Base-by-base conservation (phyloP, 306 rosid genomes). In the Abrus precatorius region DNA sequence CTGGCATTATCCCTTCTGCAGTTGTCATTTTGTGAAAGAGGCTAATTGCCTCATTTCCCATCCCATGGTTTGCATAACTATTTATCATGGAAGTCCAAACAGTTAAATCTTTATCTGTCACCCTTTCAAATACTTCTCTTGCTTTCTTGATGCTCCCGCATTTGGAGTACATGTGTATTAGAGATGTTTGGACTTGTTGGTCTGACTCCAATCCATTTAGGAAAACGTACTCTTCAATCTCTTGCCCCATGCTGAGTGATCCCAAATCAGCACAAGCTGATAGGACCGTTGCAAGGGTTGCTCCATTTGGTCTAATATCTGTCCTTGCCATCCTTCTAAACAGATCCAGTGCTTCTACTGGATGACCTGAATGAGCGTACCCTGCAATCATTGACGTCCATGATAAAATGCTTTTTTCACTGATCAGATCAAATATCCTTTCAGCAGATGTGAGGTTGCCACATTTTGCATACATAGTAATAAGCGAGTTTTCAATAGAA, bases 121-220 rank as follows among this genome's bases (percentile, higher is more conserved):
- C 81, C 9, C 74, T 78, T 78, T 87, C 86, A 72, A 86, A 92
- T 54, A 86, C 84, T 75, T 77, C 85, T 65, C 82, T 69, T 50
- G 93, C 87, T 61, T 70, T 85, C 72, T 72, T 82, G 56, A 89
- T 82, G 74, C 74, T 82, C 53, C 95, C 97, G 52, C 92, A 87
- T 70, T 88, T 90, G 59, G 90, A 92, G 86, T 88, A 90, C 95
- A 90, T 86, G 84, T 92, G 87, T 79, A 92, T 85, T n/a, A 92
- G 86, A 75, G 95, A 92, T 38, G 88, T 85, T 67, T 88, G 92
- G 52, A 90, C 80, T 27, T 82, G 90, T 62, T 80, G 76, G 71
- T 90, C 88, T 13, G 49, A 71, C 52, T 83, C 85, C 68, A 86
- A 89, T 65, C 88, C 90, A 9, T 77, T 76, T 75, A 82, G 75